Base-by-base conservation (phyloP, 176 grass and related monocot genomes). In the Lolium perenne region DNA sequence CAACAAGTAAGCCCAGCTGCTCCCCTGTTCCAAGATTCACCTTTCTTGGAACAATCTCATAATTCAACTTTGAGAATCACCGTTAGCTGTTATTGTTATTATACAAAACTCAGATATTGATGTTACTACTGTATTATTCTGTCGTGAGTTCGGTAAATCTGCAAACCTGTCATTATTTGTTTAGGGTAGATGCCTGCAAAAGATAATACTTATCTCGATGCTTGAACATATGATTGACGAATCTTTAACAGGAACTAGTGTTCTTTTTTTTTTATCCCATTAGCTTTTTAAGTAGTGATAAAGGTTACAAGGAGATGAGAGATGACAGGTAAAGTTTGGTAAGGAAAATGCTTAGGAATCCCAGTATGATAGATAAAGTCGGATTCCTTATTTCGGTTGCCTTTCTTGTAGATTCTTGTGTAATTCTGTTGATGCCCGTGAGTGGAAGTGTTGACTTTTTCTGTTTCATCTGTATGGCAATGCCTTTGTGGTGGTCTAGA, bases 1-100 rank as follows among this genome's bases (percentile, higher is more conserved):
- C 82, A 99, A 97, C 94, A 99, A 91, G 97, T 99, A 91, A 94
- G 90, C 61, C 20, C 83, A 50, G 55, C 73, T 72, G 35, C 35
- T 78, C 38, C 49, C 49, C 74, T 50, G 38, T 68, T 80, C 69
- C 59, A 53, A 65, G 62, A 65, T 65, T 65, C 62, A 65, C 62
- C 62, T 51, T 48, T 25, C 25, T 47, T 25, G 23, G 61, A 29
- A 64, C 61, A 64, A 64, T 64, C 11, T 25, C 22, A 26, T 51
- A 18, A 10, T 78, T 53, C 9, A 23, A 23, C 58, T 32, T 70
- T 61, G n/a, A 51, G 41, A 17, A 32, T 25, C 77, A 38, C 67
- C 25, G 49, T 51, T 74, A 59, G 21, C n/a, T 80, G 74, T 41
- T 13, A 26, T 79, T 82, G 46, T 8, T 74, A n/a, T 13, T 35